Percentiles rank a stretch among this genome's conserved stretches.
Evolutionary conservation across 495 filamentous ascomycete species (phyloP).

Genomic region (Darksidea phi): DNA sequence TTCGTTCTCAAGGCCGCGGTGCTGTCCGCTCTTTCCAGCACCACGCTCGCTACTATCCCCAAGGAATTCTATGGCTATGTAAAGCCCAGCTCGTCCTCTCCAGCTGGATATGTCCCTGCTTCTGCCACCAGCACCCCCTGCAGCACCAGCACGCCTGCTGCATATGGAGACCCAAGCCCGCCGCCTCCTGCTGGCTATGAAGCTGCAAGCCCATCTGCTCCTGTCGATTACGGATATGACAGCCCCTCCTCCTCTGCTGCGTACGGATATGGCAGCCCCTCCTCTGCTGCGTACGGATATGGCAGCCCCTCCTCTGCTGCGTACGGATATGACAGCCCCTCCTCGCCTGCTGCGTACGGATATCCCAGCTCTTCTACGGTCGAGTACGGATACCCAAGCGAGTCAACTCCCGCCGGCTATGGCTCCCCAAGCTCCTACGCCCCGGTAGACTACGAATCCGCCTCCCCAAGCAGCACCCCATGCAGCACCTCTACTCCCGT

Average conservation of each 20-base stretch:
- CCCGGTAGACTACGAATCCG: neutral
- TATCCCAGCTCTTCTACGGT: neutral
- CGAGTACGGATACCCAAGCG: neutral
- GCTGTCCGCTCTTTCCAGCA: constrained; percentile 30
- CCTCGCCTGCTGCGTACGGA: neutral
- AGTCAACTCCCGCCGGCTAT: neutral
- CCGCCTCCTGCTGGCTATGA: neutral
- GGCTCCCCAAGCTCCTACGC: neutral
- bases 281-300: neutral
- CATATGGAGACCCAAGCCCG: neutral
- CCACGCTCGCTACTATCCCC: constrained; percentile 22
- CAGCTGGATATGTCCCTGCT: neutral
- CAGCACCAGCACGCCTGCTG: neutral
- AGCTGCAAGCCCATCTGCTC: neutral
- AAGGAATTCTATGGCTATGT: neutral
- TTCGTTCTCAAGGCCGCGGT: constrained; percentile 27
- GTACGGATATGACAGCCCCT: neutral
- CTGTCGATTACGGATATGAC: neutral
- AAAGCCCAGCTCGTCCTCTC: neutral
- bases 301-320: neutral
- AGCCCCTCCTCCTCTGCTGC: neutral
- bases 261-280: neutral
- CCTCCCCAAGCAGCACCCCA: constrained; percentile 2
- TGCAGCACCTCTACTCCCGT: neutral
- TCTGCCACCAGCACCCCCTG: constrained; percentile 3